Evolutionary conservation across 1,284 basidiomycete genomes (phyloP).

Genomic region (Quambalaria eucalypti): DNA sequence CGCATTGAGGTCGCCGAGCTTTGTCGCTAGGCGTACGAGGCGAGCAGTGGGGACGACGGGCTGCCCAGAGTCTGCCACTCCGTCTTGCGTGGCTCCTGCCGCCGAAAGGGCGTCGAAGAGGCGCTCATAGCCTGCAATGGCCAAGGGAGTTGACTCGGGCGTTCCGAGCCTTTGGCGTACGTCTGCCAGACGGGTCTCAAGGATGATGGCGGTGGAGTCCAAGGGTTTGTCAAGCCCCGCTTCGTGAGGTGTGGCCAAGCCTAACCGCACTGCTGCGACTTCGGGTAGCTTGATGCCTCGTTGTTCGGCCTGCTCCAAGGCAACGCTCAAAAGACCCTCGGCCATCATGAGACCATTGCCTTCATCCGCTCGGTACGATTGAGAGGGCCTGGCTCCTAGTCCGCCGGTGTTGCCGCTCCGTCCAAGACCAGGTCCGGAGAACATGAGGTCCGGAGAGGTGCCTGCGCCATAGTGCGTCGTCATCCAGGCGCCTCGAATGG

Average conservation of each 20-base stretch:
- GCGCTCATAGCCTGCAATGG: conserved; percentile 14
- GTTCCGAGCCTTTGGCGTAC: conserved; percentile 15
- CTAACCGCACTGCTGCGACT: conserved; percentile 11
- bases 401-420: conserved; percentile 4
- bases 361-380: conserved; percentile 14
- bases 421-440: not conserved
- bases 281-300: conserved; percentile 32
- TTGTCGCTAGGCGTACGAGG: conserved; percentile 27
- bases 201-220: conserved; percentile 14
- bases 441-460: conserved; percentile 25
- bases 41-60: conserved; percentile 2
- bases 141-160: not conserved
- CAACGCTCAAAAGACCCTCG: conserved; percentile 24
- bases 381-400: conserved; percentile 10
- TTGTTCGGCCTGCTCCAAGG: conserved; percentile 20
- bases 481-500: conserved; percentile 40
- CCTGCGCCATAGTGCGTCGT: conserved; percentile 39
- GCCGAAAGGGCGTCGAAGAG: conserved; percentile 15
- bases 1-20: conserved; percentile 25
- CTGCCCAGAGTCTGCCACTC: conserved; percentile 2
- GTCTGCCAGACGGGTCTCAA: conserved; percentile 15
- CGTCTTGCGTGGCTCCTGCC: not conserved
- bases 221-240: not conserved
- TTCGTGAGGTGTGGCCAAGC: not conserved
- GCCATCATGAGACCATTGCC: conserved; percentile 30